A percentile compares a stretch with the other conserved stretches of the same genome.
These are phyloP conservation scores for Microbotryum saponariae DNA, from an alignment of 1,284 basidiomycete genomes.

Conservation along the genomic window DNA sequence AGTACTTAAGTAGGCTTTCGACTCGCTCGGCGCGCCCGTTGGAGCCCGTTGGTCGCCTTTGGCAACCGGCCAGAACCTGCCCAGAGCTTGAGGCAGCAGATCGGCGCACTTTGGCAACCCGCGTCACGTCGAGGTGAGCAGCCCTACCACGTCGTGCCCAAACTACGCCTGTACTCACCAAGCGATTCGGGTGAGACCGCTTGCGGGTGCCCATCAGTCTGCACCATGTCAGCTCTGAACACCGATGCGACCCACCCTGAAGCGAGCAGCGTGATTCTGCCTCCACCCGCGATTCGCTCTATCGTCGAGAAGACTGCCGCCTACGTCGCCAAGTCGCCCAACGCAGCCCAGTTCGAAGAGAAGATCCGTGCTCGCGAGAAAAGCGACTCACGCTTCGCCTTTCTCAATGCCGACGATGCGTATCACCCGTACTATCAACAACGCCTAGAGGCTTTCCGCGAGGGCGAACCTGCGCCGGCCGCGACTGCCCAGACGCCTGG, in stretches of 20 bases:
- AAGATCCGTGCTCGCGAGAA: slow-evolving; percentile 92
- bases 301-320: slow-evolving; percentile 93
- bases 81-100: too few species aligned
- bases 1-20: too few species aligned
- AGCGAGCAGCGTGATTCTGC: slow-evolving; percentile 37
- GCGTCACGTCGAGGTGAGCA: too few species aligned
- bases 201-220: too few species aligned
- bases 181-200: too few species aligned
- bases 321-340: slow-evolving; percentile 85
- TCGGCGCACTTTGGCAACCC: too few species aligned
- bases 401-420: slow-evolving; percentile 82
- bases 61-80: too few species aligned
- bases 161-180: too few species aligned
- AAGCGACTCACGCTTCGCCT: slow-evolving; percentile 91
- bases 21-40: too few species aligned
- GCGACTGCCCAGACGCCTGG: slow-evolving; percentile 34
- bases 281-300: slow-evolving; percentile 51
- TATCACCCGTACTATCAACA: slow-evolving; percentile 95
- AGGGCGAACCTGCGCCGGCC: slow-evolving; percentile 50
- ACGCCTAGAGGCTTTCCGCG: slow-evolving; percentile 66
- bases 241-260: background rate
- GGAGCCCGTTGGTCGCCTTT: too few species aligned
- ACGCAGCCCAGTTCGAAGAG: slow-evolving; percentile 82
- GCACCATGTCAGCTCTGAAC: background rate
- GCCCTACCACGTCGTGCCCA: too few species aligned